Base-by-base conservation (phyloP, 2,329 filamentous ascomycete genomes). In the Cladosporium sphaerospermum region DNA sequence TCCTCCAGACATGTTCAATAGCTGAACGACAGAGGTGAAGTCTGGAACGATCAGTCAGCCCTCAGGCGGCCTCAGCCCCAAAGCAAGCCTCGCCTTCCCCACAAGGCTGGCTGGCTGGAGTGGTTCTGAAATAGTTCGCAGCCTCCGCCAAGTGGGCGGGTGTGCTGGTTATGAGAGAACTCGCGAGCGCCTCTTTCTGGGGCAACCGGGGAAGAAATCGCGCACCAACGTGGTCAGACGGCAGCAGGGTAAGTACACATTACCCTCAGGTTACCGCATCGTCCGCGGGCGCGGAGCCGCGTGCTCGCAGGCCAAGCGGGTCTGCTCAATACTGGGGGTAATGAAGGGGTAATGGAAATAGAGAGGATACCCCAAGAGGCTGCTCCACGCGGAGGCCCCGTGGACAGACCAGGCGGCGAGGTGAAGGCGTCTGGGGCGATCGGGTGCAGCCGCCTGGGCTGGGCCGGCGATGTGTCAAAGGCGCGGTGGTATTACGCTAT, bases 161-260 rank as follows among this genome's bases (percentile, higher is more conserved):
- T 51, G 40, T 51, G 47, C 40, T 36, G 18, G 48, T 23, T 51
- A 51, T 51, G 48, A 51, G 48, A 18, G 48, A 51, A 39, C 16
- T 5, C 5, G 48, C 39, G 18, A 49, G 41, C 46, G 41, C 37
- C 36, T 19, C 32, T 28, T 3, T n/a, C 19, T 34, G 14, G 23
- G 23, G 23, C 23, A 28, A 3, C 23, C 23, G 23, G 23, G 23
- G 37, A 23, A 42, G 46, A 51, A 51, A 51, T 51, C 48, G 48
- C 48, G 16, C 16, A 23, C 23, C 33, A 39, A 39, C 11, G 32
- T 40, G 33, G 34, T 39, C 23, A 28, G 23, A 28, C 23, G 23
- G 23, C 23, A 28, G 23, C 7, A 7, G 5, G 23, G 5, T 5
- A 28, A 7, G 23, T 28, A 28, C 7, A 28, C 23, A 28, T 28